phyloP scores from a whole-genome alignment of 805 yeast genomes.

The Wickerhamiella parazyma region DNA sequence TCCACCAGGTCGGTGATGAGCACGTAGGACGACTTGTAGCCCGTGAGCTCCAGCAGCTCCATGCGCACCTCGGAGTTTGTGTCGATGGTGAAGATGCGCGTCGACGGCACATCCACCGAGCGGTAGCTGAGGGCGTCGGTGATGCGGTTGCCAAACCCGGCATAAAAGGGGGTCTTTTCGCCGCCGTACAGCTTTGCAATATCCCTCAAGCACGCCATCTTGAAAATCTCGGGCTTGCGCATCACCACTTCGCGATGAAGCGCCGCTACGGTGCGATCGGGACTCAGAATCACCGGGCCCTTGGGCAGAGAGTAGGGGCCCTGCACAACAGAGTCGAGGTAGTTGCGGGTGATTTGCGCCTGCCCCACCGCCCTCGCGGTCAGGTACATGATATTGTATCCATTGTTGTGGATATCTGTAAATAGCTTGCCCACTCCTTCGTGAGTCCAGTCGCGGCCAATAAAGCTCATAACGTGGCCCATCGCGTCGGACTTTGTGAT shows the following conservation, averaged over 20 bases:
- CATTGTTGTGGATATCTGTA: slow-evolving; percentile 73
- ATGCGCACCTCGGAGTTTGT: slow-evolving; percentile 95
- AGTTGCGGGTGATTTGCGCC: slow-evolving; percentile 82
- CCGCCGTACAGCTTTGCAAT: slow-evolving; percentile 53
- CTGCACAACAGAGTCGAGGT: slow-evolving; percentile 65
- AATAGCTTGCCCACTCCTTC: slow-evolving; percentile 86
- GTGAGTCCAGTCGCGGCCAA: slow-evolving; percentile 98
- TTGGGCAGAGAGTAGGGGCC: slow-evolving; percentile 58
- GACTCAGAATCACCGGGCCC: slow-evolving; percentile 91
- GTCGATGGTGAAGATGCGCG: slow-evolving; percentile 88
- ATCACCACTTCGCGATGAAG: slow-evolving; percentile 78
- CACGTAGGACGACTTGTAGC: slow-evolving; percentile 76
- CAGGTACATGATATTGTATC: slow-evolving; percentile 83
- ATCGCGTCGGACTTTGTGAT: slow-evolving; percentile 95
- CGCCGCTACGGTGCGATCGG: slow-evolving; percentile 95
- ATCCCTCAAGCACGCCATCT: slow-evolving; percentile 91
- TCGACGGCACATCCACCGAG: slow-evolving; percentile 85
- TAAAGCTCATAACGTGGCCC: slow-evolving; percentile 86
- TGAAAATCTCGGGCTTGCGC: slow-evolving; percentile 95
- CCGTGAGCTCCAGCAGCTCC: slow-evolving; percentile 90
- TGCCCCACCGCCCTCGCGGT: slow-evolving; percentile 94
- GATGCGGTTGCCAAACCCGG: slow-evolving; percentile 93
- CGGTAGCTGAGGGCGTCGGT: slow-evolving; percentile 94
- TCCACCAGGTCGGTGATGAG: slow-evolving; percentile 89
- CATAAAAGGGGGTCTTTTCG: slow-evolving; percentile 65